Evolutionary conservation across 2,329 filamentous ascomycete species (phyloP).

Genomic region (Periconia sp.): DNA sequence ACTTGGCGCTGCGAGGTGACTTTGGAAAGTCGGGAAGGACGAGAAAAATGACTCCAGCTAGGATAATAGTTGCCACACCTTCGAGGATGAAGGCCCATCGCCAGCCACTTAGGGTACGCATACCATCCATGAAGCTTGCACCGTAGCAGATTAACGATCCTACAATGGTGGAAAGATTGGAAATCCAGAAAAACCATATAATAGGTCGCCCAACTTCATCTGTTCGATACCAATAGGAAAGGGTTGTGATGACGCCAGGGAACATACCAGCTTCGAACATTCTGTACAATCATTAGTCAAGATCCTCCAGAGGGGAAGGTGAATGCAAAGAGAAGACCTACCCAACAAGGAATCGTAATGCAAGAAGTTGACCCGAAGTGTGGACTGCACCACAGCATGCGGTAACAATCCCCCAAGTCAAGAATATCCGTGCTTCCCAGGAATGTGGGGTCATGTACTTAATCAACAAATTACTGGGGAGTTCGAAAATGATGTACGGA

Average conservation of each 20-base stretch:
- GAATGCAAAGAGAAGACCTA: too few species aligned
- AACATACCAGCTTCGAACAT: slow-evolving; percentile 4
- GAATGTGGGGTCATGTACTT: slow-evolving; percentile 40
- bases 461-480: slow-evolving; percentile 40
- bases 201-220: too few species aligned
- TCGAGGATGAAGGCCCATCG: slow-evolving; percentile 15
- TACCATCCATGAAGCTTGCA: too few species aligned
- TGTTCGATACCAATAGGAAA: slow-evolving; percentile 32
- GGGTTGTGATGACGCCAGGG: background rate
- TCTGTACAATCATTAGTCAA: background rate
- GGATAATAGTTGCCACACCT: background rate
- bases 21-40: slow-evolving; percentile 54
- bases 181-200: too few species aligned
- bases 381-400: slow-evolving; percentile 45
- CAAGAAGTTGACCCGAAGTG: slow-evolving; percentile 52
- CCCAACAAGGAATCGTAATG: slow-evolving; percentile 46
- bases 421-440: slow-evolving; percentile 35
- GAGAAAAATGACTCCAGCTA: slow-evolving; percentile 23
- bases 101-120: too few species aligned
- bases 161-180: too few species aligned
- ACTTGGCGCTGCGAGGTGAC: slow-evolving; percentile 38
- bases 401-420: slow-evolving; percentile 20
- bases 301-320: too few species aligned
- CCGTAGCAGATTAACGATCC: too few species aligned
- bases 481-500: slow-evolving; percentile 22